Percentiles rank a stretch among this genome's conserved stretches.
Conservation (phyloP, 2,329 filamentous ascomycete genomes). For the Diaporthe caulivora region DNA sequence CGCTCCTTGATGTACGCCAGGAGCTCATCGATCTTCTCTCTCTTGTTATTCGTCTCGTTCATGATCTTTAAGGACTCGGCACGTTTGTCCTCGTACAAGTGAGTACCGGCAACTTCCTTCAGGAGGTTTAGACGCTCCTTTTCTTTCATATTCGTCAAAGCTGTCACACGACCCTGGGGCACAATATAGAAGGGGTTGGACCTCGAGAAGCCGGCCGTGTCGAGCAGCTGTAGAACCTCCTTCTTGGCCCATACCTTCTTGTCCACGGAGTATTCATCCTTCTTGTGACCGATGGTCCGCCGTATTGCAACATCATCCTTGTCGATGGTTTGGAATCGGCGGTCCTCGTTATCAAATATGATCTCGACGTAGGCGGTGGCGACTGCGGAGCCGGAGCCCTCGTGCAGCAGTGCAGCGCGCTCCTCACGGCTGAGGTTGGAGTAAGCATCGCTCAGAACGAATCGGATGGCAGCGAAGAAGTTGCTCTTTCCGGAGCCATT, state of each 20-base stretch:
- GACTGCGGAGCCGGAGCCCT: conserved; percentile 96
- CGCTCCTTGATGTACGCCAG: conserved; percentile 93
- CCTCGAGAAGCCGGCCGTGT: conserved; percentile 95
- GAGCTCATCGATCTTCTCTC: conserved; percentile 92
- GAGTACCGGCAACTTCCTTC: conserved; percentile 98
- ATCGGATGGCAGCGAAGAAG: conserved; percentile 98
- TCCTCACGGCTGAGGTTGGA: conserved; percentile 96
- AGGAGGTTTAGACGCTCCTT: conserved; percentile 87
- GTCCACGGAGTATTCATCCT: conserved; percentile 98
- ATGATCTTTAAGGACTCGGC: conserved; percentile 96
- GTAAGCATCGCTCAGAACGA: conserved; percentile 98
- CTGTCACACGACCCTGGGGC: conserved; percentile 94
- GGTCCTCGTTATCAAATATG: conserved; percentile 92
- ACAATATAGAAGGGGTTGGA: conserved; percentile 99
- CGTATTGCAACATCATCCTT: conserved; percentile 86
- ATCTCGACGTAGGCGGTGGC: conserved; percentile 99
- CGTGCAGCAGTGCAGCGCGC: conserved; percentile 94
- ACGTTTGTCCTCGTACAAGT: conserved; percentile 94
- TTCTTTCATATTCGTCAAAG: conserved; percentile 99
- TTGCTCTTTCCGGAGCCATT: conserved; percentile 99
- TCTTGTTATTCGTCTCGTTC: conserved; percentile 95
- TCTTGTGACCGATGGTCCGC: conserved; percentile 95
- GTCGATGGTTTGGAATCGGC: conserved; percentile 93
- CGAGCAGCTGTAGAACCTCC: conserved; percentile 94
- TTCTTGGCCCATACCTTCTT: conserved; percentile 95